These are phyloP conservation scores for Ogataea siamensis DNA, from an alignment of 805 yeast species.

Conservation along the genomic window DNA sequence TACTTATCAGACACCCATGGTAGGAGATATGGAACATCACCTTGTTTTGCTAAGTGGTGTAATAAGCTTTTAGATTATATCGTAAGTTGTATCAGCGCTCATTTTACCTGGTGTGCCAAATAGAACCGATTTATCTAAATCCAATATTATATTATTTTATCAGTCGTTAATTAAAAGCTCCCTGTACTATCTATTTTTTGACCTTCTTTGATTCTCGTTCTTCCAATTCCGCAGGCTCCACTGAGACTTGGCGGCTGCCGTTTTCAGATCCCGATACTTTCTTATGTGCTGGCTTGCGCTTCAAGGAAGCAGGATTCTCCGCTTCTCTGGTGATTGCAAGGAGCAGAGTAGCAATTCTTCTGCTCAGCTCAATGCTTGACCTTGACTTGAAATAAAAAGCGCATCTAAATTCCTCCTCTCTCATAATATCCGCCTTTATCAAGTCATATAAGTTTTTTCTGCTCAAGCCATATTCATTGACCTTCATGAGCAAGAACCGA, in stretches of 20 bases:
- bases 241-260: constrained; percentile 35
- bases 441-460: constrained; percentile 59
- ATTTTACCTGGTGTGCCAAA: no score
- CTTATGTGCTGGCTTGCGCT: constrained; percentile 39
- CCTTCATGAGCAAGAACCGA: constrained; percentile 58
- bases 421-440: constrained; percentile 60
- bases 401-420: constrained; percentile 60
- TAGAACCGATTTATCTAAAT: no score
- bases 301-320: constrained; percentile 58
- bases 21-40: no score
- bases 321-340: constrained; percentile 68
- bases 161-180: no score
- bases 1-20: constrained; percentile 1
- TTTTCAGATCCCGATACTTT: constrained; percentile 16
- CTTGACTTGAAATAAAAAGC: constrained; percentile 75
- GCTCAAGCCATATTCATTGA: constrained; percentile 63
- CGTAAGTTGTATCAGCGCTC: no score
- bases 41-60: no score
- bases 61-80: no score
- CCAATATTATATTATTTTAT: no score
- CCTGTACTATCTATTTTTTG: constrained; percentile 11
- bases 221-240: constrained; percentile 24
- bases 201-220: constrained; percentile 13
- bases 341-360: constrained; percentile 66
- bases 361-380: constrained; percentile 66